Evolutionary conservation across 805 yeast species (phyloP).

Genomic region (Saccharomycopsis javanensis): DNA sequence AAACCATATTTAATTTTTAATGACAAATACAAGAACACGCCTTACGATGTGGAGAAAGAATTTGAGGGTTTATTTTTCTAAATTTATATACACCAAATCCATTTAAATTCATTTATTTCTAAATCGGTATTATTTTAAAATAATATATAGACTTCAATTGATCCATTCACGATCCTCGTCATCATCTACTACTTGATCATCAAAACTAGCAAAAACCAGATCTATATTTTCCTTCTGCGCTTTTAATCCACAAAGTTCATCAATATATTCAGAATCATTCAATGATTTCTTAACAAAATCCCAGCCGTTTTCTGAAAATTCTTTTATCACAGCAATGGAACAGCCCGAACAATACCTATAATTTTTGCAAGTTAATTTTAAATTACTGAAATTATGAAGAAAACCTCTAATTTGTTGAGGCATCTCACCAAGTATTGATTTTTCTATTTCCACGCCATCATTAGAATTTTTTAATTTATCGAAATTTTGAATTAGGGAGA

Average conservation of each 20-base stretch:
- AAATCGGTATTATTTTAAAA: background rate
- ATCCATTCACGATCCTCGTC: constrained; percentile 17
- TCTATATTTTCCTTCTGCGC: constrained; percentile 52
- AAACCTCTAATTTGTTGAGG: constrained; percentile 94
- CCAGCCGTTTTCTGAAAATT: constrained; percentile 57
- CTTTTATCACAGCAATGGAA: constrained; percentile 46
- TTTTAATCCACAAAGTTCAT: constrained; percentile 71
- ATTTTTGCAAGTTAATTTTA: constrained; percentile 60
- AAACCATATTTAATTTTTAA: constrained; percentile 67
- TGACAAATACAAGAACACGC: constrained; percentile 24
- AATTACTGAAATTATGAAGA: constrained; percentile 50
- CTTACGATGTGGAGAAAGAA: constrained; percentile 13
- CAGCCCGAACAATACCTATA: constrained; percentile 85
- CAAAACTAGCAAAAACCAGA: constrained; percentile 29
- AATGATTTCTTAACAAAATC: constrained; percentile 67
- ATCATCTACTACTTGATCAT: constrained; percentile 29
- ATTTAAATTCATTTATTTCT: background rate
- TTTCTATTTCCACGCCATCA: constrained; percentile 20
- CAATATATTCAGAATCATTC: constrained; percentile 55
- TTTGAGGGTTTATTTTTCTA: constrained; percentile 4
- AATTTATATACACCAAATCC: too few relatives aligned
- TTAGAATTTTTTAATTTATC: constrained; percentile 18
- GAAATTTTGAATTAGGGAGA: constrained; percentile 58
- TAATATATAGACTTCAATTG: background rate
- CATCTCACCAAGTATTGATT: constrained; percentile 50